Percentiles rank a stretch among this genome's conserved stretches.
Evolutionary conservation across 495 filamentous ascomycete genomes (phyloP).

Genomic region (Mytilinidion resinicola): DNA sequence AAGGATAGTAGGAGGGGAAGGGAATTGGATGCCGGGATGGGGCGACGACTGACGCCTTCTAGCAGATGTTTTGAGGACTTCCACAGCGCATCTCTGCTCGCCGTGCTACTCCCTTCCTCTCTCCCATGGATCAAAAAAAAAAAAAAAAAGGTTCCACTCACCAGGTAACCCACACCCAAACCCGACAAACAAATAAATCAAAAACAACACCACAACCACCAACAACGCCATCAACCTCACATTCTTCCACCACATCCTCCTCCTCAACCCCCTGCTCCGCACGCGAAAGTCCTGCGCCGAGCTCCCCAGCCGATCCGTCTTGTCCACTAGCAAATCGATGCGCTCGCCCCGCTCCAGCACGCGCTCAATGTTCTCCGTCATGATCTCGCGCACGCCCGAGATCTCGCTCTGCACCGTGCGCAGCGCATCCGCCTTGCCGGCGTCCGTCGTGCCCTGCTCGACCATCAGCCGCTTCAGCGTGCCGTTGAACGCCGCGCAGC

Average conservation of each 20-base stretch:
- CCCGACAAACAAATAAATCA: conserved; percentile 72
- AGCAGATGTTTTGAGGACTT: too few species aligned
- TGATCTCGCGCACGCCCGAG: conserved; percentile 87
- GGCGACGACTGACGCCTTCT: too few species aligned
- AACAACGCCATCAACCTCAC: conserved; percentile 81
- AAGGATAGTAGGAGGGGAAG: too few species aligned
- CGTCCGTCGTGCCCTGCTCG: conserved; percentile 71
- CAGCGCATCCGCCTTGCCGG: conserved; percentile 74
- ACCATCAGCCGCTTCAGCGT: conserved; percentile 73
- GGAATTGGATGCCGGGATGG: too few species aligned
- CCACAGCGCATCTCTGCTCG: too few species aligned
- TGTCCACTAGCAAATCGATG: conserved; percentile 93
- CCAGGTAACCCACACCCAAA: conserved; percentile 68
- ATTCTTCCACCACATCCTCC: conserved; percentile 99
- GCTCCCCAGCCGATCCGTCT: conserved; percentile 85
- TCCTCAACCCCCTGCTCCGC: conserved; percentile 73
- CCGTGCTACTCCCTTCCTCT: too few species aligned
- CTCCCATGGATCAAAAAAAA: too few species aligned
- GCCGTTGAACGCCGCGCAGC: conserved; percentile 77
- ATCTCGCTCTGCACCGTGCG: conserved; percentile 79
- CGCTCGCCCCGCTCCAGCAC: conserved; percentile 90
- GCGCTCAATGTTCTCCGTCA: conserved; percentile 98
- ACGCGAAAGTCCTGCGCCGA: conserved; percentile 84
- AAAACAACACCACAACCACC: conserved; percentile 71
- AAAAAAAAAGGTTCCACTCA: conserved; percentile 13